Conservation (phyloP, 441 rosid species). For the Erodium texanum region DNA sequence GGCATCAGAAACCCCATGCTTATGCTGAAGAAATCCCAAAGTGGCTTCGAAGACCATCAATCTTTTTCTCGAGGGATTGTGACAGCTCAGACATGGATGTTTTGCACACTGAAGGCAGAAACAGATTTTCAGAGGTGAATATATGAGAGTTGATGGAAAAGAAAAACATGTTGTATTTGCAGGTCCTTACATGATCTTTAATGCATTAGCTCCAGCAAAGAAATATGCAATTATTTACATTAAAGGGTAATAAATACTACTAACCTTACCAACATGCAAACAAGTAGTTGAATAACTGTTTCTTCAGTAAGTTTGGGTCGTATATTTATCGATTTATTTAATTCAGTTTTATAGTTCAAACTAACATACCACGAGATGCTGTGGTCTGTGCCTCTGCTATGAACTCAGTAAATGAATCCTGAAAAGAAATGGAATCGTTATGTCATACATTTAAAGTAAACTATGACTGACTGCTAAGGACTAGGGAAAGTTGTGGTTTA, state of each 20-base stretch:
- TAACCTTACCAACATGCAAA: background rate
- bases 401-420: slow-evolving; percentile 40
- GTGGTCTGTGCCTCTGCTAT: slow-evolving; percentile 35
- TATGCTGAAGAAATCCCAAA: slow-evolving; percentile 31
- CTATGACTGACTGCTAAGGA: slow-evolving; percentile 3
- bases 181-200: background rate
- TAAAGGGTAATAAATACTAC: background rate
- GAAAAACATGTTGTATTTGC: background rate
- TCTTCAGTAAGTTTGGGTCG: background rate
- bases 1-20: slow-evolving; percentile 1
- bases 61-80: slow-evolving; percentile 35
- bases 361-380: slow-evolving; percentile 29
- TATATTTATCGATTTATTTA: background rate
- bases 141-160: background rate
- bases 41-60: slow-evolving; percentile 28
- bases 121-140: background rate
- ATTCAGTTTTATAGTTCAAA: background rate
- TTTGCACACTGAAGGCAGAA: slow-evolving; percentile 36
- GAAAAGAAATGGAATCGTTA: slow-evolving; percentile 4
- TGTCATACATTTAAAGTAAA: background rate
- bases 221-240: background rate
- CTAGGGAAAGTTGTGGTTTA: background rate
- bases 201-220: background rate
- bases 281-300: background rate
- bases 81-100: slow-evolving; percentile 37